These are phyloP conservation scores for Penicillium digitatum DNA, from an alignment of 2,329 filamentous ascomycete species.

Conservation along the genomic window DNA sequence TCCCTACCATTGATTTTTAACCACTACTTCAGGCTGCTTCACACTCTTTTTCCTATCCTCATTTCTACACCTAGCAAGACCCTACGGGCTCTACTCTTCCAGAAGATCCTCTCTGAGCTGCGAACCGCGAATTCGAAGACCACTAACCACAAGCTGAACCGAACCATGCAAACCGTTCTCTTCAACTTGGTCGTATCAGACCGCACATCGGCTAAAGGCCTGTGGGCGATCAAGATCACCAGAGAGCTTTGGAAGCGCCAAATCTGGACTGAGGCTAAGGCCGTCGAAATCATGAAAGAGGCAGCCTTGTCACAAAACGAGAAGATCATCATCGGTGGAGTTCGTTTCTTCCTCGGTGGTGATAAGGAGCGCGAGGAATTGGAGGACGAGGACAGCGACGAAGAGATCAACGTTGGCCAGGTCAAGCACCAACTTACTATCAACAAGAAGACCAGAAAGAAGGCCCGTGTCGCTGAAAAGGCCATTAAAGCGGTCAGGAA, in stretches of 20 bases:
- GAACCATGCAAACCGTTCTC: constrained; percentile 86
- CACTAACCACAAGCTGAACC: constrained; percentile 88
- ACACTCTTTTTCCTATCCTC: constrained; percentile 90
- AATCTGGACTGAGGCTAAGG: constrained; percentile 89
- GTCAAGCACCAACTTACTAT: constrained; percentile 81
- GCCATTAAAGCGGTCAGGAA: constrained; percentile 78
- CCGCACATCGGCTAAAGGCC: constrained; percentile 73
- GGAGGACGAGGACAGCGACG: constrained; percentile 83
- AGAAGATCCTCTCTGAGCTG: constrained; percentile 88
- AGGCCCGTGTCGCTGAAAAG: constrained; percentile 70
- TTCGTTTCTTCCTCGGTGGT: constrained; percentile 91
- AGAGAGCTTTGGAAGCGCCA: constrained; percentile 95
- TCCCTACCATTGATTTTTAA: background rate
- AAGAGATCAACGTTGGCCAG: constrained; percentile 71
- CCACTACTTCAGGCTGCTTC: constrained; percentile 56
- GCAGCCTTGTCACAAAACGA: constrained; percentile 84
- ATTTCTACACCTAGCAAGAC: constrained; percentile 89
- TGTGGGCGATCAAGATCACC: constrained; percentile 95
- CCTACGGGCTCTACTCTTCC: constrained; percentile 75
- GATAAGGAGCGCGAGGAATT: constrained; percentile 93
- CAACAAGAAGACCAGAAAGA: constrained; percentile 96
- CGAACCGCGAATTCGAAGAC: constrained; percentile 80
- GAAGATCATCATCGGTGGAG: constrained; percentile 82
- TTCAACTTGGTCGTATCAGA: constrained; percentile 89
- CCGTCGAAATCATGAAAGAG: constrained; percentile 98